A percentile compares a stretch with the other conserved stretches of the same genome.
These are phyloP conservation scores for Grigorovia humatica DNA, from an alignment of 805 yeast genomes.

Conservation along the genomic window DNA sequence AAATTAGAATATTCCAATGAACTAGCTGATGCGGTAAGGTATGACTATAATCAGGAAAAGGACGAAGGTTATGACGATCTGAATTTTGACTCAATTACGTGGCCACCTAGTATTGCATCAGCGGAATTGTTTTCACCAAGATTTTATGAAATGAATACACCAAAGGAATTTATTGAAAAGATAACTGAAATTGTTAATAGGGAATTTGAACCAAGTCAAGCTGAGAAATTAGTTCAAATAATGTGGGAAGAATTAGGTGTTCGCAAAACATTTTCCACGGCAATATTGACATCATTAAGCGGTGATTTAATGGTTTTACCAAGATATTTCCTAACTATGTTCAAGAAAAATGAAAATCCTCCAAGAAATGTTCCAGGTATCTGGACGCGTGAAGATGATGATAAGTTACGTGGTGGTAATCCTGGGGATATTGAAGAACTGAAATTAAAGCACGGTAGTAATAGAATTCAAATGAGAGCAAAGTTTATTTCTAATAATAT, in stretches of 20 bases:
- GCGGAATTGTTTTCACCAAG: slow-evolving; percentile 25
- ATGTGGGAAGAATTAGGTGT: slow-evolving; percentile 35
- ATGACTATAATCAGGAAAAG: slow-evolving; percentile 21
- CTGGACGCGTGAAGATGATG: slow-evolving; percentile 38
- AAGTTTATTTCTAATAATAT: slow-evolving; percentile 31
- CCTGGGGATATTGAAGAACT: slow-evolving; percentile 29
- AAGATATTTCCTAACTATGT: slow-evolving; percentile 32
- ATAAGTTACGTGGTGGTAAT: slow-evolving; percentile 25
- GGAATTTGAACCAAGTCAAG: slow-evolving; percentile 33
- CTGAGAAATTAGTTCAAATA: slow-evolving; percentile 33
- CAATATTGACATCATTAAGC: slow-evolving; percentile 33
- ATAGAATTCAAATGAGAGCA: slow-evolving; percentile 34
- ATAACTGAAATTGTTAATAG: slow-evolving; percentile 32
- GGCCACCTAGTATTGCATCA: slow-evolving; percentile 28
- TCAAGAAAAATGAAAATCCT: slow-evolving; percentile 33
- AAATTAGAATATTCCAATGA: slow-evolving; percentile 26
- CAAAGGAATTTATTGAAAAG: slow-evolving; percentile 27
- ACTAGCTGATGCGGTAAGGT: slow-evolving; percentile 27
- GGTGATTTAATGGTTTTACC: slow-evolving; percentile 37
- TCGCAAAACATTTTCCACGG: slow-evolving; percentile 33
- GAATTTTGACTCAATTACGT: slow-evolving; percentile 22
- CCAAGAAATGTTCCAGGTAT: slow-evolving; percentile 36
- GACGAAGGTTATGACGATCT: slow-evolving; percentile 22
- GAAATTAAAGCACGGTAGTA: slow-evolving; percentile 32
- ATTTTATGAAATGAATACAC: slow-evolving; percentile 22